These are phyloP conservation scores for Didymella pinodella DNA, from an alignment of 2,329 filamentous ascomycete genomes.

Conservation along the genomic window DNA sequence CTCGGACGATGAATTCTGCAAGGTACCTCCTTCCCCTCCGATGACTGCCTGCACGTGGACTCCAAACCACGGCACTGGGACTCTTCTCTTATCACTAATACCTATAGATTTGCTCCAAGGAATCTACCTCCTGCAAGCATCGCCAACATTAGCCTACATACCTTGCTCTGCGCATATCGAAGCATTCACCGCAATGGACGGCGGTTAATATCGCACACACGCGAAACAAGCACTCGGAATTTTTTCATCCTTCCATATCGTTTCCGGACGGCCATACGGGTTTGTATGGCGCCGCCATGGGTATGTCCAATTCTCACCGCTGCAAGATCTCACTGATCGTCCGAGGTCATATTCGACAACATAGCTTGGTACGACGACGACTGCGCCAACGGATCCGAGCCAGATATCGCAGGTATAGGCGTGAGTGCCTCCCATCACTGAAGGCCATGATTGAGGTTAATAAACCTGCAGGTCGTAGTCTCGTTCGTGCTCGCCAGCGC, in stretches of 20 bases:
- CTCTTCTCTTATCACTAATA: neutral
- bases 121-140: neutral
- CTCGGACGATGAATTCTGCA: neutral
- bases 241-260: neutral
- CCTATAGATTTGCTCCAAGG: neutral
- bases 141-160: neutral
- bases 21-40: conserved; percentile 1
- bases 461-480: conserved; percentile 35
- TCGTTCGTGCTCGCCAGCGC: conserved; percentile 43
- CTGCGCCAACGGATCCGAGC: conserved; percentile 37
- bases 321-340: neutral
- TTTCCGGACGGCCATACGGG: neutral
- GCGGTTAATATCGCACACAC: neutral
- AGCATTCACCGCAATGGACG: neutral
- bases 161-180: neutral
- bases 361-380: conserved; percentile 29
- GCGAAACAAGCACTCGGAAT: neutral
- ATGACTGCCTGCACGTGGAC: neutral
- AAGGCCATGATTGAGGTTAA: neutral
- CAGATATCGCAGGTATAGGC: conserved; percentile 43
- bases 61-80: neutral
- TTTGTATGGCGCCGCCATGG: conserved; percentile 37
- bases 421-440: conserved; percentile 17
- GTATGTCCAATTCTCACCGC: conserved; percentile 14
- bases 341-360: conserved; percentile 28